These are phyloP conservation scores for Zarea fungicola DNA, from an alignment of 2,329 filamentous ascomycete genomes.

Conservation along the genomic window DNA sequence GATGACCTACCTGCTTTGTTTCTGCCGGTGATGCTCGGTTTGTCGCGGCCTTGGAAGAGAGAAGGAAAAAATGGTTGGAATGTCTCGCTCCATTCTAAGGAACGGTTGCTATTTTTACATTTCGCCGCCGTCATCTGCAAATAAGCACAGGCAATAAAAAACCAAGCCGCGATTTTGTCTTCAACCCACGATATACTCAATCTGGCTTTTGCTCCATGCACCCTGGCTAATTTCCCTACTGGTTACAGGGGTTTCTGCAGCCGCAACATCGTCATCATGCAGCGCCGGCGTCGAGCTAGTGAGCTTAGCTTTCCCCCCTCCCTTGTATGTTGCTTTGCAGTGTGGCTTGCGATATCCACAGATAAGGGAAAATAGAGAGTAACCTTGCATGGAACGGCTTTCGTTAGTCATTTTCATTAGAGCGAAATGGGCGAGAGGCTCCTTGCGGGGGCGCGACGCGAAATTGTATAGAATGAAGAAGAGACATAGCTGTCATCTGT, in stretches of 20 bases:
- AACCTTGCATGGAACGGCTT: neutral
- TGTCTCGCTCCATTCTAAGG: too few species aligned
- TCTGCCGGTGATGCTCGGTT: neutral
- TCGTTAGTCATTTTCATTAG: too few species aligned
- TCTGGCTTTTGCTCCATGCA: too few species aligned
- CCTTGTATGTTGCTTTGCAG: neutral
- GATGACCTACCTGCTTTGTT: neutral
- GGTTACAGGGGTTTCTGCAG: neutral
- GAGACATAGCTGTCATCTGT: too few species aligned
- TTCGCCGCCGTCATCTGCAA: too few species aligned
- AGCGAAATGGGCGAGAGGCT: too few species aligned
- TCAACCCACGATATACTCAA: too few species aligned
- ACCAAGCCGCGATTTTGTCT: too few species aligned
- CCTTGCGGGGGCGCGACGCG: too few species aligned
- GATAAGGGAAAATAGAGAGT: neutral
- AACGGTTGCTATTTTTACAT: neutral
- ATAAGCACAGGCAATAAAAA: neutral
- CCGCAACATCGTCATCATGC: slow-evolving; percentile 7
- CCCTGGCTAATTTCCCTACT: neutral
- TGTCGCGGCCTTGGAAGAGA: slow-evolving; percentile 7
- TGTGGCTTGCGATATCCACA: slow-evolving; percentile 7
- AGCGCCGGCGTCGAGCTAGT: neutral
- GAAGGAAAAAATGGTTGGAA: too few species aligned
- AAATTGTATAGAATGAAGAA: too few species aligned
- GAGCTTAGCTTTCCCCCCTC: neutral